Conservation (phyloP, 129 eudicot species). For the Erigeron canadensis region DNA sequence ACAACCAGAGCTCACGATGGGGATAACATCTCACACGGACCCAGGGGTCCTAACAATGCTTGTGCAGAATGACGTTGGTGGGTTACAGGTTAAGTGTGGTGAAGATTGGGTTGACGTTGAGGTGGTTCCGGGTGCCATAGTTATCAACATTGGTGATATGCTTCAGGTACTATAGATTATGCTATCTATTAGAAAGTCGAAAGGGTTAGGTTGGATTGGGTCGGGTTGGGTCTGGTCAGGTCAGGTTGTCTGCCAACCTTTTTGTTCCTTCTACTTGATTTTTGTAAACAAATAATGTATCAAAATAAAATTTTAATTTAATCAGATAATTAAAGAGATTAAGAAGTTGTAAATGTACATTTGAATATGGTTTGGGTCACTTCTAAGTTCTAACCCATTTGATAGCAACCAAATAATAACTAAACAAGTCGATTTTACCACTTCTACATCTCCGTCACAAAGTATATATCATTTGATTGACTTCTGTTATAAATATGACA, state of each 20-base stretch:
- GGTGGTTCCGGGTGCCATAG: conserved; percentile 55
- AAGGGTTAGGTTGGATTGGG: not conserved
- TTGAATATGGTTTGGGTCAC: too few relatives aligned
- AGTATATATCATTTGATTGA: not conserved
- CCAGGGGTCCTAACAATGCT: conserved; percentile 50
- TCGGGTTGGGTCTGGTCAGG: not conserved
- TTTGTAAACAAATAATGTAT: too few relatives aligned
- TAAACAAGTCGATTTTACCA: not conserved
- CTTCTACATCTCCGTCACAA: too few relatives aligned
- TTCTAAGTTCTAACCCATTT: too few relatives aligned
- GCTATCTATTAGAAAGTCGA: not conserved
- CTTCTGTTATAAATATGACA: not conserved
- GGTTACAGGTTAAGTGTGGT: conserved; percentile 52
- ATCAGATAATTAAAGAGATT: too few relatives aligned
- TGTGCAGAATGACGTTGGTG: conserved; percentile 49
- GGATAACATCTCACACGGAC: conserved; percentile 49
- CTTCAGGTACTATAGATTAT: conserved; percentile 50
- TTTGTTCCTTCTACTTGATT: too few relatives aligned
- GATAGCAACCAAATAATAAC: too few relatives aligned
- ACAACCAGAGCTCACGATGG: conserved; percentile 56
- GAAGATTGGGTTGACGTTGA: conserved; percentile 58
- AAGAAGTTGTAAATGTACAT: too few relatives aligned
- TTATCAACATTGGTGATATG: conserved; percentile 60
- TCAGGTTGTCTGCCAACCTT: too few relatives aligned
- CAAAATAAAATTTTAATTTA: too few relatives aligned